phyloP scores from a whole-genome alignment of 2,329 filamentous ascomycete species.

The Beauveria bassiana region DNA sequence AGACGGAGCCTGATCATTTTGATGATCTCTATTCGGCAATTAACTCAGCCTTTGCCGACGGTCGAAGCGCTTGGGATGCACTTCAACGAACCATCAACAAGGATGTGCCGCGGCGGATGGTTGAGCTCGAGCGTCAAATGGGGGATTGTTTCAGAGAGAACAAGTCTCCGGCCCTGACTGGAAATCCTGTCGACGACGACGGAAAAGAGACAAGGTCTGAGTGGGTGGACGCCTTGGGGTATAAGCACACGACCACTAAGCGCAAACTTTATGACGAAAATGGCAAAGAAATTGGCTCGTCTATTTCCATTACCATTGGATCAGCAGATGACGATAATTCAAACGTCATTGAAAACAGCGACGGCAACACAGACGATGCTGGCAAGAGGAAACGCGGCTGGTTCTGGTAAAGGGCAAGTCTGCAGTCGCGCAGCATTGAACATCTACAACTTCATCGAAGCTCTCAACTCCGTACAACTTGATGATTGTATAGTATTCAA shows the following conservation, averaged over 20 bases:
- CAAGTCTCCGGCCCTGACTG: neutral
- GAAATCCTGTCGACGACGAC: conserved; percentile 20
- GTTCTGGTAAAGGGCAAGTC: neutral
- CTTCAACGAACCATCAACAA: conserved; percentile 30
- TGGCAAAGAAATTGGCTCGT: conserved; percentile 32
- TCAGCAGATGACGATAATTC: conserved; percentile 19
- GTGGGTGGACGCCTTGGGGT: conserved; percentile 35
- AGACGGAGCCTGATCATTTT: conserved; percentile 26
- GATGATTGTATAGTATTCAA: neutral
- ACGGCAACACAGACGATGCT: neutral
- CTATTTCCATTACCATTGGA: conserved; percentile 27
- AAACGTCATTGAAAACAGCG: neutral
- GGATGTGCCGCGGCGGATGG: conserved; percentile 9
- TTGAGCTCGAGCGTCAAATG: conserved; percentile 4
- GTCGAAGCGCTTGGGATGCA: conserved; percentile 32
- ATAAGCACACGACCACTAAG: conserved; percentile 33
- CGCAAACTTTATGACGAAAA: conserved; percentile 32
- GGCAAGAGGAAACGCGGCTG: conserved; percentile 7
- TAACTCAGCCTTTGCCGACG: conserved; percentile 28
- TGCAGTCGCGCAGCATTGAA: neutral
- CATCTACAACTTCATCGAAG: neutral
- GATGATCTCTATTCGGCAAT: conserved; percentile 35
- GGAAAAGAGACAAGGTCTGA: conserved; percentile 32
- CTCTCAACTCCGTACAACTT: neutral
- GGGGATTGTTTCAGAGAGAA: neutral